phyloP scores from a whole-genome alignment of 2,329 filamentous ascomycete species.

The Fusarium concolor region DNA sequence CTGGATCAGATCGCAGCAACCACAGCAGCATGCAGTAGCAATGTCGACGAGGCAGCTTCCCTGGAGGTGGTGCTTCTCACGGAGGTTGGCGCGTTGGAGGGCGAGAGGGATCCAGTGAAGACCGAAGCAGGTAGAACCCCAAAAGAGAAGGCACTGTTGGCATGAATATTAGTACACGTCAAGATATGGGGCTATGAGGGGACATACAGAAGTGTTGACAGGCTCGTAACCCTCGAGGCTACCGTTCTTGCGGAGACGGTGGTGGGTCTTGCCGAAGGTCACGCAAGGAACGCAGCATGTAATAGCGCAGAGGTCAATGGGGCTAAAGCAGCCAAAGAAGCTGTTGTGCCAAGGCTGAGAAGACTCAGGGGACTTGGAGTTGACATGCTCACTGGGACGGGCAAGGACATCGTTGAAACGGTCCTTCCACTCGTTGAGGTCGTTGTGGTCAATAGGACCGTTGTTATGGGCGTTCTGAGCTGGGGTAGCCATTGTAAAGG shows the following conservation, averaged over 20 bases:
- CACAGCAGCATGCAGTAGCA: conserved; percentile 58
- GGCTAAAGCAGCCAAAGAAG: conserved; percentile 60
- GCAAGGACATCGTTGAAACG: conserved; percentile 58
- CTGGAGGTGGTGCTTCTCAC: conserved; percentile 59
- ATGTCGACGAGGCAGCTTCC: conserved; percentile 59
- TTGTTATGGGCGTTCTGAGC: conserved; percentile 39
- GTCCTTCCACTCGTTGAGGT: conserved; percentile 58
- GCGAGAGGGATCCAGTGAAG: conserved; percentile 57
- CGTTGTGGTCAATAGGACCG: conserved; percentile 56
- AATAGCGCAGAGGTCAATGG: conserved; percentile 58
- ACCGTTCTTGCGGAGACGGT: conserved; percentile 56
- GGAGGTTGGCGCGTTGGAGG: conserved; percentile 59
- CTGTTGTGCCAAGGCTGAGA: conserved; percentile 54
- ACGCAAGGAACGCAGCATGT: conserved; percentile 61
- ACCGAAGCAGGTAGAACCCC: conserved; percentile 54
- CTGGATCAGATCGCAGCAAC: conserved; percentile 59
- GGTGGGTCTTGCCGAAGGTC: conserved; percentile 62
- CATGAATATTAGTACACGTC: neutral
- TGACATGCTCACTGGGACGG: conserved; percentile 56
- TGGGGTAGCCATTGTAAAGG: conserved; percentile 36
- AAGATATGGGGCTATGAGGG: fast-evolving
- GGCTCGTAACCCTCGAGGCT: conserved; percentile 58
- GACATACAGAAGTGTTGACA: conserved; percentile 59
- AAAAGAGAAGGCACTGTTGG: conserved; percentile 57
- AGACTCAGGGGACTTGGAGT: conserved; percentile 54